Evolutionary conservation across 106 monocot species (phyloP), one percentile per base, ranked within the genome.

Genomic region (Triglochin maritima): DNA sequence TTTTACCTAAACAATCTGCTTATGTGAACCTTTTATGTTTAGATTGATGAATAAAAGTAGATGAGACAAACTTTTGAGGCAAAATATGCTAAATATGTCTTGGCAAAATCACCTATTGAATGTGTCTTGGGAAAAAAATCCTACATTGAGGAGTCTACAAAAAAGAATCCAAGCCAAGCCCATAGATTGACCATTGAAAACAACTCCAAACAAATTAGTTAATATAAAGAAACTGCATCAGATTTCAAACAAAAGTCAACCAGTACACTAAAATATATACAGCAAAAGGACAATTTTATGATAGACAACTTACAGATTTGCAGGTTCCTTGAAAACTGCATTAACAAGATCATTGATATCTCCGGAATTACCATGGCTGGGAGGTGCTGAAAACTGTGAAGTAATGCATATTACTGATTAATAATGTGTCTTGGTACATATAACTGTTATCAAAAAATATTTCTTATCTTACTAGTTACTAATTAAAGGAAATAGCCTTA

Each of bases 281-380:
- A 29, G 29, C 29, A 29, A 29, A 29, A 29, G 29, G 29, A 29
- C 29, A 29, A 29, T 29, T 0, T 29, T 29, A 29, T 4, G 7
- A 63, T 41, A 43, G 43, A 63, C 11, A 65, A 50, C 65, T 10
- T 66, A 66, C 66, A 66, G 50, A 52, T 52, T 66, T 10, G 7
- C 16, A 66, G 49, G 50, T 12, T 50, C 66, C 50, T 50, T 10
- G 52, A 66, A 66, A 16, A 66, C 17, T 47, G 7, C 16, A 3
- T 50, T 14, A 17, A 66, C 66, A 13, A 50, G n/a, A 44, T 68
- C 48, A 65, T 65, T 49, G 17, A 66, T 50, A 50, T 50, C 49
- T 8, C 50, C 49, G 10, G 52, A 50, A 17, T 17, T 52, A 52
- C 51, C 11, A 48, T 16, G 29, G 49, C 49, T 41, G n/a, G 14